Conservation (phyloP, 371 early-diverging fungal species). For the Lichtheimia ramosa region DNA sequence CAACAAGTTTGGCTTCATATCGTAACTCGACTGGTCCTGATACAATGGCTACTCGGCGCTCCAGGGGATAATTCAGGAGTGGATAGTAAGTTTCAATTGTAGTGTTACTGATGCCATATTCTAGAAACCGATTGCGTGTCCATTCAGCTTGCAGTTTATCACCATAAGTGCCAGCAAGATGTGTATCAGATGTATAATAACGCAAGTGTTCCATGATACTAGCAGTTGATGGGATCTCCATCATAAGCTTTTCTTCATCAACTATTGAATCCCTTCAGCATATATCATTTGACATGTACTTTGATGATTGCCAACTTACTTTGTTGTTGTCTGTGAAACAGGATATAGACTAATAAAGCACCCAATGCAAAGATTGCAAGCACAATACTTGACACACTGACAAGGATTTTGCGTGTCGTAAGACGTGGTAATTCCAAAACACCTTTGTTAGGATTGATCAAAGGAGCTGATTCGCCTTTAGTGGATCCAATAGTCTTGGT, state of each 20-base stretch:
- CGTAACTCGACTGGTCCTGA: slow-evolving; percentile 37
- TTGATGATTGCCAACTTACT: no score
- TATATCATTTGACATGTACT: no score
- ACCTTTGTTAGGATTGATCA: slow-evolving; percentile 34
- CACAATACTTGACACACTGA: slow-evolving; percentile 22
- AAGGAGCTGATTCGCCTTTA: slow-evolving; percentile 28
- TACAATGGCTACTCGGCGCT: slow-evolving; percentile 53
- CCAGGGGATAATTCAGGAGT: slow-evolving; percentile 54
- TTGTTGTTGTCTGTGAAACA: background rate
- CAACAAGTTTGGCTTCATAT: slow-evolving; percentile 54
- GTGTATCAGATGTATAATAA: slow-evolving; percentile 52
- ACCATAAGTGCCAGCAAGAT: slow-evolving; percentile 43
- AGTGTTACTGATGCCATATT: slow-evolving; percentile 53
- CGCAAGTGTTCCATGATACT: slow-evolving; percentile 14
- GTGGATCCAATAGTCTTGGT: slow-evolving; percentile 3
- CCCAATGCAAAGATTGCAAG: slow-evolving; percentile 20
- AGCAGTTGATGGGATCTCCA: background rate
- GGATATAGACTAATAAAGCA: background rate
- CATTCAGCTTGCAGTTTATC: slow-evolving; percentile 51
- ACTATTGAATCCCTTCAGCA: background rate
- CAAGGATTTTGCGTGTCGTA: slow-evolving; percentile 19
- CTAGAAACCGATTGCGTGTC: slow-evolving; percentile 48
- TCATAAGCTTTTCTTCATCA: background rate
- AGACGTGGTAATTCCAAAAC: slow-evolving; percentile 35
- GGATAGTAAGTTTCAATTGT: slow-evolving; percentile 60